Evolutionary conservation across 495 filamentous ascomycete species (phyloP), one percentile per base, ranked within the genome.

Genomic region (Tetracladium marchalianum): DNA sequence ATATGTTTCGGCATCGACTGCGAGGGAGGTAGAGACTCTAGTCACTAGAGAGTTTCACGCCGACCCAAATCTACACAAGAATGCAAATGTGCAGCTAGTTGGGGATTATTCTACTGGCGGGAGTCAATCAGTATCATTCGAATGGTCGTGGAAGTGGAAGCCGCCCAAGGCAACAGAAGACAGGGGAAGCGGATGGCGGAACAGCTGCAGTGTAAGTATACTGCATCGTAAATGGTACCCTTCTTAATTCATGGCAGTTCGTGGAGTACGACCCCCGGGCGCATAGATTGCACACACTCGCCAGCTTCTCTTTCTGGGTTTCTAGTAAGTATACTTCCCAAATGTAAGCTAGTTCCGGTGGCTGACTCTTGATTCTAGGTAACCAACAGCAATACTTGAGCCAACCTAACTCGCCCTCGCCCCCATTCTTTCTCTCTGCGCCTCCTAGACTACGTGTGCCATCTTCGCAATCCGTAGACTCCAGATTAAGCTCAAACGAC

Each of bases 111-210:
- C 78, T 0, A 98, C 92, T 1, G 80, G 75, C 9, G 87, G 88
- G 13, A 84, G 72, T 49, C 67, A 81, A 10, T 89, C 87, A 4
- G 84, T 95, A 40, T 82, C 90, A 18, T 95, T 96, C 60, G 82
- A 92, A 27, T 98, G 90, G 87, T 80, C 80, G 15, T 98, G 92
- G 92, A 87, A 77, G 69, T 98, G 92, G 92, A 85, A 84, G 53
- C 88, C 92, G 11, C 92, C 92, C 12, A 95, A 87, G 68, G 38
- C 67, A 17, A 64, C 62, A 27, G 92, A 96, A 56, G 92, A 96
- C 57, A 81, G 79, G 53, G 88, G 83, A 35, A 87, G 85, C 34
- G 92, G 92, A 18, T 97, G 92, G 92, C 84, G 85, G 56, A 97
- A 90, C 55, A 82, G 80, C 57, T 97, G 92, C 72, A 95, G 88